Evolutionary conservation across 305 asterid species (phyloP), one percentile per base, ranked within the genome.

Genomic region (Ajuga reptans): DNA sequence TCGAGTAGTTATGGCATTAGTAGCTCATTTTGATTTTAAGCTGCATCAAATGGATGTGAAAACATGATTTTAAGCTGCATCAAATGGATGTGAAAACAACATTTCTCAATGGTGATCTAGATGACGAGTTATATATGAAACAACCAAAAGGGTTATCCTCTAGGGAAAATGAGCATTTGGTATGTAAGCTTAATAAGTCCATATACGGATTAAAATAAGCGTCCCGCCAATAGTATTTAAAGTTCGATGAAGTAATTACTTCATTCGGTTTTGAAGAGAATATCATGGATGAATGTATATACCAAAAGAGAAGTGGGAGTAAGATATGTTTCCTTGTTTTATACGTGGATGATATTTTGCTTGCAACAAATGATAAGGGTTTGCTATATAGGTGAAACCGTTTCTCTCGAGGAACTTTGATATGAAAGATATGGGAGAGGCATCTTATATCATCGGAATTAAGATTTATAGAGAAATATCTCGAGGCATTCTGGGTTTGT

Each of bases 391-490:
- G 12, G 71, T 65, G 11, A 65, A 65, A 34, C 2, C 7, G 4
- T 65, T 31, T 10, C 71, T 65, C 6, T 50, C 50, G 1, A 65
- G 6, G 36, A 65, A 50, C 34, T 65, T 65, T 47, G 60, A 49
- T 15, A 65, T 65, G 50, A 65, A 65, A 3, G 36, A 65, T 66
- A 29, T 66, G n/a, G 71, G 62, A 7, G 47, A 64, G n/a, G 16
- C 69, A 14, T 46, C 69, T 29, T 64, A 64, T 31, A 33, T 65
- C n/a, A 49, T 65, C 21, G 68, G 68, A 3, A 27, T 27, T 27
- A 27, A 27, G 31, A 27, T 27, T 3, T 36, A 66, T 52, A 53
- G 9, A 4, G 59, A 53, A 0, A 53, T 16, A 24, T 24, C 37
- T 21, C 15, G 17, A 10, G 42, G n/a, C 43, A 55, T 55, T 55